Evolutionary conservation across 495 filamentous ascomycete species (phyloP), one percentile per base, ranked within the genome.

Genomic region (Penicillium odoratum): DNA sequence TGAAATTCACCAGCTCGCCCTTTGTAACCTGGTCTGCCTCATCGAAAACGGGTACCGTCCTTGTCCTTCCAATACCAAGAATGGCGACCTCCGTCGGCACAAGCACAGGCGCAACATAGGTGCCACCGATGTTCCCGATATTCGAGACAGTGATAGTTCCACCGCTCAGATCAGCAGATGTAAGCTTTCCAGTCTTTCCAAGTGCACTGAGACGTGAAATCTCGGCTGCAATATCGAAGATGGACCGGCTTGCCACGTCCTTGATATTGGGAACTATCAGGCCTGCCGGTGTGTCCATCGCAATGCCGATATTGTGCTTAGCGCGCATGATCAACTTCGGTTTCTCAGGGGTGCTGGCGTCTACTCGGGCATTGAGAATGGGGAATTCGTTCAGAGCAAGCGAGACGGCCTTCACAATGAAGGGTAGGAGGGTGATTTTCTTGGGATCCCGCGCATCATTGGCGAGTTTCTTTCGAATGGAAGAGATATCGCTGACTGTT

Each of bases 101-200:
- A 56, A 98, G 88, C n/a, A 99, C 87, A 1, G 95, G 95, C 5
- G 86, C 84, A 26, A 98, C 85, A 63, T 95, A 96, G 0, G 89
- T 93, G 4, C 95, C 95, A 16, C 95, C 95, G 42, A 99, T 92
- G 60, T 85, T 95, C n/a, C 95, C 95, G 58, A 99, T 93, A 66
- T 99, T 99, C 57, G 91, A 96, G 28, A 99, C 84, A 0, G 95
- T 97, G 66, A 99, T 92, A 0, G 94, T 97, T 3, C 92, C 92
- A 33, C 93, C 93, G 48, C 74, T 83, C 50, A 98, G 74, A 73
- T 99, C 93, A 8, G 84, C 79, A 5, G 87, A 77, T 0, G 85
- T 80, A 6, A 99, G 81, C 68, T 90, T 92, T 3, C 91, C 91
- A 9, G 80, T 73, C 13, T 81, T 78, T 1, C 91, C 95, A 0